Conservation (phyloP, 2,329 filamentous ascomycete genomes). For the Gnomoniopsis sp. region DNA sequence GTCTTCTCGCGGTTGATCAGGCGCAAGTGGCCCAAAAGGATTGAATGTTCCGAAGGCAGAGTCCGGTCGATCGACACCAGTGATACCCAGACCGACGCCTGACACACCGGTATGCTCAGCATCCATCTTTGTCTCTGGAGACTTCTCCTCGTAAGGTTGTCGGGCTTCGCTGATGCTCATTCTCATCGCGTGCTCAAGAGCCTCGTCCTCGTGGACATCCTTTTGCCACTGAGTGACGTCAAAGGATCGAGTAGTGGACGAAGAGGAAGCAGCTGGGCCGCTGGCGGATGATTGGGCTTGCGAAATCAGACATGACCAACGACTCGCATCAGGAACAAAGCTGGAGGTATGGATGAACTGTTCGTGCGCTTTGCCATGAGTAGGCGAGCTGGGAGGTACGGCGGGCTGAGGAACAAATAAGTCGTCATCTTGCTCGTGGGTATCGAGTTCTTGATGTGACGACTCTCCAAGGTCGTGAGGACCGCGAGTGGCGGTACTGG, state of each 20-base stretch:
- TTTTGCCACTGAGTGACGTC: background rate
- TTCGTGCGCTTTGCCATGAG: too few species aligned
- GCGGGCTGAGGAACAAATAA: too few species aligned
- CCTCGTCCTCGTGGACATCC: background rate
- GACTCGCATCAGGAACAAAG: too few species aligned
- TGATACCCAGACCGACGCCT: background rate
- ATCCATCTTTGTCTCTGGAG: background rate
- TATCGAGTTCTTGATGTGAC: too few species aligned
- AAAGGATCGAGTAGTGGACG: background rate
- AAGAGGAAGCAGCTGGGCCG: background rate
- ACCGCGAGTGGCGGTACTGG: too few species aligned
- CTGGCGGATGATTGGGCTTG: too few species aligned
- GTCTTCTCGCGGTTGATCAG: background rate
- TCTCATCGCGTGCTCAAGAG: background rate
- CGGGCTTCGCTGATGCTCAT: background rate
- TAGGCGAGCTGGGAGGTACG: too few species aligned
- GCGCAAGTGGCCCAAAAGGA: background rate
- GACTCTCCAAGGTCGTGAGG: too few species aligned
- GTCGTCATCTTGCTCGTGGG: too few species aligned
- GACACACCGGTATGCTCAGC: too few species aligned
- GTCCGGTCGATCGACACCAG: background rate
- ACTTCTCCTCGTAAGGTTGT: background rate
- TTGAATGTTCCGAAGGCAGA: background rate
- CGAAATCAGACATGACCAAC: too few species aligned
- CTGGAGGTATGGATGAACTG: too few species aligned